Evolutionary conservation across 208 protist species (phyloP), one percentile per base, ranked within the genome.

Genomic region (Vickermania spadyakhi): DNA sequence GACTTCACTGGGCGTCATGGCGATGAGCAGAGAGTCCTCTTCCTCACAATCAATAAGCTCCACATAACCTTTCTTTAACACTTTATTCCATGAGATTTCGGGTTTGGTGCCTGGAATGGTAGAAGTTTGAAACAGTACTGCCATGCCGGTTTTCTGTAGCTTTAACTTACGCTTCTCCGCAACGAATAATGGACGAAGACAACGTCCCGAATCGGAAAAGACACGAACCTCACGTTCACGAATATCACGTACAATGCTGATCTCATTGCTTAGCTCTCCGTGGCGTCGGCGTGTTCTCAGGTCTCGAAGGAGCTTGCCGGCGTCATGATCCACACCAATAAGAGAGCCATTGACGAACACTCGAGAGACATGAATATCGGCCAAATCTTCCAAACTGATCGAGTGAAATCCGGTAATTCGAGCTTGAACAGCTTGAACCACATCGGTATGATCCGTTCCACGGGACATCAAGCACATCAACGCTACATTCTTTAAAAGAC

Each of bases 401-500:
- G 79, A 80, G 69, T 81, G 72, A 59, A 93, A 90, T 49, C 80
- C 78, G 26, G 75, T 76, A 56, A 89, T 79, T 31, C 69, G 36
- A n/a, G 36, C 36, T 18, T 45, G 36, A 45, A 45, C 36, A 7
- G 36, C 66, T 29, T 76, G 73, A 14, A 75, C 70, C n/a, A 79
- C 64, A 28, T 66, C 64, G 1, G 62, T 66, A 55, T 73, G 69
- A 60, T 75, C 68, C 31, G 60, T 68, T 1, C 73, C 73, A 31
- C 57, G 62, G 14, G 73, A 79, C 28, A 73, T 31, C 23, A 79
- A 60, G 51, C 64, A 79, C 73, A 99, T 97, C 28, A 99, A 75
- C 25, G 97, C 68, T 0, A 99, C 57, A 73, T 99, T 99, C 75
- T 99, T 99, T 13, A 98, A 88, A 0, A 99, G 73, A 26, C 97